A percentile compares a stretch with the other conserved stretches of the same genome.
These are phyloP conservation scores for Dichotomocladium elegans DNA, from an alignment of 371 early-diverging fungal genomes.

Conservation along the genomic window DNA sequence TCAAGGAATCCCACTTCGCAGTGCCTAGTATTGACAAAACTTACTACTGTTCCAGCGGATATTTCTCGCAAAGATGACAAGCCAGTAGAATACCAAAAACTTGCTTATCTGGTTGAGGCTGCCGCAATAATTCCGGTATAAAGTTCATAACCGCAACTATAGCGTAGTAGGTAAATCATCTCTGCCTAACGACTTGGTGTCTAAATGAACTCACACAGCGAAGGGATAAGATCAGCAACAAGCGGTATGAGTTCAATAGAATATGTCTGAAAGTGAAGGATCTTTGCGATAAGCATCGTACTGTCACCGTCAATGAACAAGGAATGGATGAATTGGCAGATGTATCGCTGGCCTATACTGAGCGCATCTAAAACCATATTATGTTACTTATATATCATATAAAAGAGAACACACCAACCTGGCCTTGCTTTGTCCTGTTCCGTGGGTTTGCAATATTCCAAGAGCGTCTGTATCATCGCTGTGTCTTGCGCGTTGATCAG, in stretches of 20 bases:
- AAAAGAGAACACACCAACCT: too few relatives aligned
- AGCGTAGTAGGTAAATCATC: neutral
- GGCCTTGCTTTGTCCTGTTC: conserved; percentile 21
- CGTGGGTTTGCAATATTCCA: conserved; percentile 24
- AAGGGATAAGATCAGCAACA: conserved; percentile 52
- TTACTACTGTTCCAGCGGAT: conserved; percentile 47
- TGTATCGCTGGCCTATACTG: conserved; percentile 32
- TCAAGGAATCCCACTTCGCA: neutral
- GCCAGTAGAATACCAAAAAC: conserved; percentile 49
- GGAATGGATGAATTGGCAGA: conserved; percentile 53
- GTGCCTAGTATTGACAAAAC: too few relatives aligned
- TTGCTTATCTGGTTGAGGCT: conserved; percentile 43
- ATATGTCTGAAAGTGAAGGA: conserved; percentile 62
- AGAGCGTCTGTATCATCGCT: conserved; percentile 45
- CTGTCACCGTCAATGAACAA: conserved; percentile 54
- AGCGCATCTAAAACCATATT: too few relatives aligned
- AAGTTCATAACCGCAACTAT: conserved; percentile 49
- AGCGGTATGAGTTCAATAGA: conserved; percentile 49
- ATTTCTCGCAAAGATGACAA: conserved; percentile 45
- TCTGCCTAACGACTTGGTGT: neutral
- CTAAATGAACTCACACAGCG: conserved; percentile 48
- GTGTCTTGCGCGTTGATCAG: conserved; percentile 53
- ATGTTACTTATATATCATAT: too few relatives aligned
- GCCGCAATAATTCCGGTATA: conserved; percentile 45
- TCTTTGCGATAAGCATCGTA: conserved; percentile 50